These are phyloP conservation scores for Blastomyces percursus DNA, from an alignment of 2,329 filamentous ascomycete species.

Conservation along the genomic window DNA sequence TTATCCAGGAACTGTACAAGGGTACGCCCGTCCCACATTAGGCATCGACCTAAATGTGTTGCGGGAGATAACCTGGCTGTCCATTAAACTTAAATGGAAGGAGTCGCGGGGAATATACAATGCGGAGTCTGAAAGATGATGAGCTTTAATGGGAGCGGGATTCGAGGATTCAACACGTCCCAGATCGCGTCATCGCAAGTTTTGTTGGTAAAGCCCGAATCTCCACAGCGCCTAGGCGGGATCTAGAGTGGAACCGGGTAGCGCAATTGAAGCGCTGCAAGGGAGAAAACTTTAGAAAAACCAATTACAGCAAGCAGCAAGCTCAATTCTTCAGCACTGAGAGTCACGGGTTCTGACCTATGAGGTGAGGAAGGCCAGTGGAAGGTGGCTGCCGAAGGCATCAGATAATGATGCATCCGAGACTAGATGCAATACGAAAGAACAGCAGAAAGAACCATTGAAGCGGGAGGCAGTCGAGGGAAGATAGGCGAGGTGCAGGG, in stretches of 20 bases:
- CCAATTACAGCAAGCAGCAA: background rate
- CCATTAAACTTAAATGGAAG: background rate
- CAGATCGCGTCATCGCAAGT: background rate
- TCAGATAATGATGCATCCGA: background rate
- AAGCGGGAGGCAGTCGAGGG: background rate
- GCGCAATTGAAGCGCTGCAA: background rate
- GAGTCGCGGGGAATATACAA: background rate
- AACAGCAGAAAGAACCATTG: background rate
- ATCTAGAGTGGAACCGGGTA: background rate
- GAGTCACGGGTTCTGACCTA: background rate
- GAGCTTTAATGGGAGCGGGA: background rate
- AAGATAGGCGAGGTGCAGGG: background rate
- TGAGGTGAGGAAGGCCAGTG: background rate
- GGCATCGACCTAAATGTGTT: background rate
- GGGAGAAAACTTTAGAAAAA: background rate
- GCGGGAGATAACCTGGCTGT: background rate
- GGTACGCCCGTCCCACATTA: background rate
- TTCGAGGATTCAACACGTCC: background rate
- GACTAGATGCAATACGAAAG: background rate
- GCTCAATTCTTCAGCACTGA: background rate
- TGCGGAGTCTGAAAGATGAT: background rate
- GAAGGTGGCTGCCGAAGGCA: background rate
- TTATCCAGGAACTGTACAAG: background rate
- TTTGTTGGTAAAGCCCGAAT: background rate
- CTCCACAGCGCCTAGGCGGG: background rate